A percentile compares a stretch with the other conserved stretches of the same genome.
Conservation (phyloP, 73 alveolate species). For the Symbiodinium natans region DNA sequence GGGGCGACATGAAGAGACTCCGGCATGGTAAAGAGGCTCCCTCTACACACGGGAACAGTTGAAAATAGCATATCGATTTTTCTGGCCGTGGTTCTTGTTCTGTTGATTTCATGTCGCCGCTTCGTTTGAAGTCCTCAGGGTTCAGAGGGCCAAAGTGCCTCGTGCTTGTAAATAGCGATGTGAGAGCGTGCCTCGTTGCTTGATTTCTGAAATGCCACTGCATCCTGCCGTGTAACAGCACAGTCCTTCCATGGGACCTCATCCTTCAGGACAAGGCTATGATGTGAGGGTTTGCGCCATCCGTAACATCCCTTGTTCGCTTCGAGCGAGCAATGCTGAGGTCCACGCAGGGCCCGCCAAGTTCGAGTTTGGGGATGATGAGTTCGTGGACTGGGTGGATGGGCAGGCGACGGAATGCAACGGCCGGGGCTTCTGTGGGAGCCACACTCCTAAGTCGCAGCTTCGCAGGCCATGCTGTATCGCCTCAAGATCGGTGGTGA, state of each 20-base stretch:
- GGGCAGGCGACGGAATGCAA: constrained; percentile 58
- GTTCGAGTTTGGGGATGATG: constrained; percentile 84
- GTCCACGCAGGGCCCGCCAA: constrained; percentile 94
- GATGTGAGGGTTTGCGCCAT: too few species aligned
- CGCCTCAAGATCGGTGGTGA: constrained; percentile 49
- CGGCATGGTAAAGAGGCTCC: background rate
- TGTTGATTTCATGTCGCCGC: background rate
- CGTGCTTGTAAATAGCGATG: too few species aligned
- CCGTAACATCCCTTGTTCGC: too few species aligned
- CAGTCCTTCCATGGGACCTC: too few species aligned
- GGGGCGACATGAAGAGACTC: background rate
- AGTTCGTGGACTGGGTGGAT: constrained; percentile 93
- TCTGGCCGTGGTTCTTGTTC: background rate
- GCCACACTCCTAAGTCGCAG: too few species aligned
- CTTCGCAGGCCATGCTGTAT: constrained; percentile 90
- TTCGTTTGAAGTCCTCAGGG: background rate
- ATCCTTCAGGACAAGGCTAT: too few species aligned
- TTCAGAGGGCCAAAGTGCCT: background rate
- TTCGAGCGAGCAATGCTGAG: too few species aligned
- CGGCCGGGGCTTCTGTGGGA: too few species aligned
- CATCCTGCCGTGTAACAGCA: too few species aligned
- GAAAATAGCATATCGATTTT: background rate
- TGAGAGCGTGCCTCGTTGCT: too few species aligned
- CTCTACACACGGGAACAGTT: too few species aligned
- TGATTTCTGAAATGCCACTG: too few species aligned